A percentile compares a stretch with the other conserved stretches of the same genome.
Conservation (phyloP, 1,284 basidiomycete genomes). For the Tylopilus sp. region DNA sequence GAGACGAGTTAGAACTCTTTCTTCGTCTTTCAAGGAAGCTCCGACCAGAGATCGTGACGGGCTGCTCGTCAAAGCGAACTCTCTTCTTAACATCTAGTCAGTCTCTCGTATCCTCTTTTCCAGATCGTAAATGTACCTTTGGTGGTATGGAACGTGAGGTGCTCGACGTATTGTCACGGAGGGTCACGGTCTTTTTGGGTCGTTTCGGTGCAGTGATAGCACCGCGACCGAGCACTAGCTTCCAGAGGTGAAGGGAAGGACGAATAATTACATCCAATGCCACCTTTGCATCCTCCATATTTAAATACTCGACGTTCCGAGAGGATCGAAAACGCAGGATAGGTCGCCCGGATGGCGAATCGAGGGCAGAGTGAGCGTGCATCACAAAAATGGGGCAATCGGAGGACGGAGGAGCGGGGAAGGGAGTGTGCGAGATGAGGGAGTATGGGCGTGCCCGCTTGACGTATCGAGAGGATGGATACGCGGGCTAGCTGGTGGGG, state of each 20-base stretch:
- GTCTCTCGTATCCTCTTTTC: not conserved
- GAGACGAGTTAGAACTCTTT: constrained; percentile 14
- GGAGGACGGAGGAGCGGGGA: not conserved
- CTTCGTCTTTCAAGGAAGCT: constrained; percentile 20
- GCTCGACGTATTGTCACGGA: constrained; percentile 8
- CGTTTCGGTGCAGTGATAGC: constrained; percentile 4
- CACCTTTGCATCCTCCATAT: constrained; percentile 17
- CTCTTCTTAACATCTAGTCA: constrained; percentile 21
- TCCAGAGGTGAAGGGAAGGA: constrained; percentile 27
- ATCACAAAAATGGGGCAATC: constrained; percentile 11
- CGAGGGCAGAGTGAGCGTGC: constrained; percentile 10
- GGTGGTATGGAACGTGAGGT: constrained; percentile 3
- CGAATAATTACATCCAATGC: constrained; percentile 23
- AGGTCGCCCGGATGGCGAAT: constrained; percentile 7
- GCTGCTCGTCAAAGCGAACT: constrained; percentile 30
- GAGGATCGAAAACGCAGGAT: constrained; percentile 14
- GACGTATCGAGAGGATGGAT: constrained; percentile 3
- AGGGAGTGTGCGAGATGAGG: not conserved
- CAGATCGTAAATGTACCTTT: constrained; percentile 15
- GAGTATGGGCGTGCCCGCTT: not conserved
- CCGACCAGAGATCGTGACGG: constrained; percentile 24
- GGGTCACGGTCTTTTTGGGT: constrained; percentile 4
- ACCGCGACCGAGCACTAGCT: constrained; percentile 7
- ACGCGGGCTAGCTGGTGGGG: too few relatives aligned
- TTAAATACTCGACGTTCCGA: constrained; percentile 12